Conservation (phyloP, 2,329 filamentous ascomycete genomes). For the Alternaria consortialis region DNA sequence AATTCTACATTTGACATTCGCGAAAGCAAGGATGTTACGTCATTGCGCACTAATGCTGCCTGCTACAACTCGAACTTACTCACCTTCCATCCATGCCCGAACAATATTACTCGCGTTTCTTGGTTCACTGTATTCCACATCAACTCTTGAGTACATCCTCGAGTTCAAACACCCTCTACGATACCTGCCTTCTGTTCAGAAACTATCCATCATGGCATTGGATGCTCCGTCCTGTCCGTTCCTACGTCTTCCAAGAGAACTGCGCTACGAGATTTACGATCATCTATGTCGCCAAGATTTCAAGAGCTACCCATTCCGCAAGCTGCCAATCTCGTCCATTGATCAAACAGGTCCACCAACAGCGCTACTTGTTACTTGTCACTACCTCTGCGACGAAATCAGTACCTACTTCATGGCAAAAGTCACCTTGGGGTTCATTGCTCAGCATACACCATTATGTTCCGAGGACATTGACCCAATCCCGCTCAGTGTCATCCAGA, state of each 20-base stretch:
- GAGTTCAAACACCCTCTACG: neutral
- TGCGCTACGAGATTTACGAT: constrained; percentile 29
- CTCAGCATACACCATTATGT: constrained; percentile 1
- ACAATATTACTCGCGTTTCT: no score
- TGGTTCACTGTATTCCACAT: neutral
- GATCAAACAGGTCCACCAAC: constrained; percentile 17
- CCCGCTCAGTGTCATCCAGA: neutral
- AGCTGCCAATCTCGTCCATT: constrained; percentile 23
- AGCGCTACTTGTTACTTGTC: constrained; percentile 20
- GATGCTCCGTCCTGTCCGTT: neutral
- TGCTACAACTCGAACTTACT: neutral
- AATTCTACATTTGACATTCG: neutral
- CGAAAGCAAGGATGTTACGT: neutral
- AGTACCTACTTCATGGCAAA: constrained; percentile 22
- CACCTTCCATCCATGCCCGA: neutral
- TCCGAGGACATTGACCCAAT: neutral
- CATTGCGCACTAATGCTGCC: neutral
- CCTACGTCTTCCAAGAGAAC: constrained; percentile 22
- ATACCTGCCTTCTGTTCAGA: fast-evolving
- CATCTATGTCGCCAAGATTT: constrained; percentile 12
- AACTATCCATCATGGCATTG: neutral
- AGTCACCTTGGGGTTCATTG: constrained; percentile 24
- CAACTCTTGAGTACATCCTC: neutral
- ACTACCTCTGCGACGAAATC: constrained; percentile 18
- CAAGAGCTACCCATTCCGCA: constrained; percentile 24